Evolutionary conservation across 2,329 filamentous ascomycete species (phyloP), one percentile per base, ranked within the genome.

Genomic region (Fusarium paranaense): DNA sequence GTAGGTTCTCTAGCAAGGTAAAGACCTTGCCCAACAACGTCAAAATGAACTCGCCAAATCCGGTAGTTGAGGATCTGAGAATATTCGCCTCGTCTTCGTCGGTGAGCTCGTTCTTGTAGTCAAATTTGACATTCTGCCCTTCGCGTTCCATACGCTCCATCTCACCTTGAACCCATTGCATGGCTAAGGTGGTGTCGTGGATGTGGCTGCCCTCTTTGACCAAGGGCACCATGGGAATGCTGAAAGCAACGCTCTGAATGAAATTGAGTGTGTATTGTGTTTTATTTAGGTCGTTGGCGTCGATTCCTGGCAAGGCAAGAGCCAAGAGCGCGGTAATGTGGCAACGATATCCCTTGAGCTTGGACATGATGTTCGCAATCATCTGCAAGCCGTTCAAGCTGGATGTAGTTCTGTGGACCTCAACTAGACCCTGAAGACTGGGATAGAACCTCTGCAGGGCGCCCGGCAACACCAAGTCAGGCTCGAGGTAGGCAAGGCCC

Each of bases 241-340:
- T 97, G 85, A 98, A 98, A 69, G 95, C 96, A 14, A 98, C 94
- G 67, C 94, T 94, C 82, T 98, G 96, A 66, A 99, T 97, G 81
- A 98, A 98, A 75, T 95, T 94, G 67, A 99, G 87, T 0, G 97
- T 97, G 82, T 98, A 94, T 77, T 98, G 90, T 1, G 97, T 98
- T 87, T 99, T 99, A 80, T 97, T 95, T 30, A 99, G 86, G 83
- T 99, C 97, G 80, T 99, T 99, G 73, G 97, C 95, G 83, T 99
- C 97, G 67, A 99, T 97, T 25, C 97, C 97, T 0, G 97, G 97
- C 35, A 99, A 86, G 6, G 96, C 95, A 69, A 99, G 88, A 6
- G 96, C 97, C n/a, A 99, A 86, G 38, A 99, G 86, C 1, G 96
- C 96, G 1, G 97, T 99, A 72, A 99, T 92, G 81, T 99, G 97